These are phyloP conservation scores for Diaporthe nobilis DNA, from an alignment of 2,329 filamentous ascomycete genomes.

Conservation along the genomic window DNA sequence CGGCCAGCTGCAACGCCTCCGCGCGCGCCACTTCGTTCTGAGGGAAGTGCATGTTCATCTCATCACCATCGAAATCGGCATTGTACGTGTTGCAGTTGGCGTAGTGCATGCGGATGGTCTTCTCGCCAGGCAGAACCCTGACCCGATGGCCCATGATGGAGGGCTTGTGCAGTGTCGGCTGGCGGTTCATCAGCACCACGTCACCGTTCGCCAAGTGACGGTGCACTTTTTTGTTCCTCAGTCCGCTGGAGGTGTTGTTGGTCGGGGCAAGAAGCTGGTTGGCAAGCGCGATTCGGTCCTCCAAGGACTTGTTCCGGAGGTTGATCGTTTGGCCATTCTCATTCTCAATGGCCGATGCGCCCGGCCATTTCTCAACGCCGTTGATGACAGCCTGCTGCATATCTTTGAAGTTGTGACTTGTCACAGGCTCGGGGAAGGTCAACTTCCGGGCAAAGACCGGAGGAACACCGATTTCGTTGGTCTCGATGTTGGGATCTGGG, in stretches of 20 bases:
- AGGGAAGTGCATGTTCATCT: conserved; percentile 99
- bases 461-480: conserved; percentile 97
- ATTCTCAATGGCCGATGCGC: conserved; percentile 94
- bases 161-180: conserved; percentile 97
- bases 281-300: conserved; percentile 89
- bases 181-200: conserved; percentile 98
- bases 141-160: conserved; percentile 99
- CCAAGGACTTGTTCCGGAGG: conserved; percentile 86
- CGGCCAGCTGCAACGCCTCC: conserved; percentile 92
- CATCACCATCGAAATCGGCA: conserved; percentile 98
- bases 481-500: conserved; percentile 98
- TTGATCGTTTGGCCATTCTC: conserved; percentile 94
- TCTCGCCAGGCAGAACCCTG: conserved; percentile 91
- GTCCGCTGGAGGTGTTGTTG: conserved; percentile 79
- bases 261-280: conserved; percentile 93
- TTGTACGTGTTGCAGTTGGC: conserved; percentile 99
- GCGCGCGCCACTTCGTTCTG: conserved; percentile 96
- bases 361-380: conserved; percentile 92
- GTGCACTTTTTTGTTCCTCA: conserved; percentile 95
- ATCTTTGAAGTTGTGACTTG: conserved; percentile 96
- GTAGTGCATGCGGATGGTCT: conserved; percentile 99
- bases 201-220: conserved; percentile 97
- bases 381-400: conserved; percentile 97
- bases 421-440: conserved; percentile 97
- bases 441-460: conserved; percentile 98